Base-by-base conservation (phyloP, 129 eudicot species). In the Chrysanthemum makinoi region DNA sequence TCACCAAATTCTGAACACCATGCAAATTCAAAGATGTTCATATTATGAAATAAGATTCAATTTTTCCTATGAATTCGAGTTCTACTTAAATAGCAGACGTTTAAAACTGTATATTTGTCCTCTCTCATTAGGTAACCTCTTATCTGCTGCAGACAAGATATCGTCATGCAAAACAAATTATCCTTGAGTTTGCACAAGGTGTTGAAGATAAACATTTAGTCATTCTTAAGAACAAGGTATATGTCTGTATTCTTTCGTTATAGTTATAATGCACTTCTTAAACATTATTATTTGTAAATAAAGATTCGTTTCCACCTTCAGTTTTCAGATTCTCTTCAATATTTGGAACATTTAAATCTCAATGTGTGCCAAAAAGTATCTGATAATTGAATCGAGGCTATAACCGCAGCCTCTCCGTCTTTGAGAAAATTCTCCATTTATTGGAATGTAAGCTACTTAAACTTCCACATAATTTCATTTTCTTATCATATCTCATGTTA, bases 281-380 rank as follows among this genome's bases (percentile, higher is more conserved):
- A 30, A 65, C 65, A 5, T 18, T 14, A 39, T 69, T 30, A 50
- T 52, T 12, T 43, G 22, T 63, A 59, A 47, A 30, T 70, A 49
- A 79, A 52, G 16, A 62, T 72, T 9, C n/a, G 47, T 39, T 28
- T 81, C 62, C 65, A 20, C 55, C 18, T 74, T 77, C 82, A 89
- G n/a, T n/a, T n/a, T n/a, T n/a, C 75, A 72, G 76, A 72, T 65
- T 84, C 91, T 47, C 81, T 90, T 77, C 65, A 72, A 54, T 80
- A 87, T 62, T n/a, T 66, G 24, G 97, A 89, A 85, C 68, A 62
- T 72, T 79, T 94, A 66, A 94, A 94, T 69, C 75, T 94, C 71
- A 94, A 94, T 88, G 74, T 94, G 97, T n/a, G n/a, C 81, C 99
- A 94, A 78, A 94, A 90, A 78, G 80, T 94, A 13, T 85, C 97